phyloP scores from a whole-genome alignment of 768 basidiomycete genomes.

The Pleurotus platypus region DNA sequence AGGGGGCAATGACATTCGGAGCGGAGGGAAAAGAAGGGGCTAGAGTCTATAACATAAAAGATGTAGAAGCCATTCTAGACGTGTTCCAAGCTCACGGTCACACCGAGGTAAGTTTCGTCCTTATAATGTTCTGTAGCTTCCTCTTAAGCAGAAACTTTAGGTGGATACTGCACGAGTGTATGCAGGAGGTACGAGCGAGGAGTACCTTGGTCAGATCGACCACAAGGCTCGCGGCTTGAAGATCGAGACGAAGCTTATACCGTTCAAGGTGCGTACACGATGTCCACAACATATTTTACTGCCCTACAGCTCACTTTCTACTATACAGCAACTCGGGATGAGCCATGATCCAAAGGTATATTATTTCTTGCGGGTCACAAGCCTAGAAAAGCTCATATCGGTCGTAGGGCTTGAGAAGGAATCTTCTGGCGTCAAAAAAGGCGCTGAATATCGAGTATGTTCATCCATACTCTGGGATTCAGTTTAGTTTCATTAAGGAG shows the following conservation, averaged over 20 bases:
- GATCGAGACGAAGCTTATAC: constrained; percentile 60
- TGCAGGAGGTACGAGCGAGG: constrained; percentile 52
- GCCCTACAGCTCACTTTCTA: too few relatives aligned
- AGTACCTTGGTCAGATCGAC: constrained; percentile 46
- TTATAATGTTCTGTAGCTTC: constrained; percentile 19
- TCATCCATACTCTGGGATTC: constrained; percentile 4
- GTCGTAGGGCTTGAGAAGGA: constrained; percentile 38
- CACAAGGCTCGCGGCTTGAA: constrained; percentile 48
- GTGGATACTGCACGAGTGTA: constrained; percentile 53
- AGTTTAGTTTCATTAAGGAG: neutral
- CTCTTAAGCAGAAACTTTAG: constrained; percentile 30
- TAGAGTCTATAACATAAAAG: constrained; percentile 44
- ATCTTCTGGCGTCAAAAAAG: constrained; percentile 43
- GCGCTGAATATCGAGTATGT: constrained; percentile 41
- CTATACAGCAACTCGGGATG: neutral
- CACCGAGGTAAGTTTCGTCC: constrained; percentile 34
- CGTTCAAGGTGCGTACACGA: constrained; percentile 21
- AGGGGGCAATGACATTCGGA: constrained; percentile 60
- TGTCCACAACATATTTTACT: too few relatives aligned
- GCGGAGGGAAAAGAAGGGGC: constrained; percentile 43
- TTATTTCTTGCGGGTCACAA: too few relatives aligned
- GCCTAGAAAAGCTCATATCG: constrained; percentile 13
- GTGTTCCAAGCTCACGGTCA: constrained; percentile 54
- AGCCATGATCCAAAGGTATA: neutral
- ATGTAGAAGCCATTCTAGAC: constrained; percentile 50